Evolutionary conservation across 345 rosid species (phyloP), one percentile per base, ranked within the genome.

Genomic region (Garcia nutans): DNA sequence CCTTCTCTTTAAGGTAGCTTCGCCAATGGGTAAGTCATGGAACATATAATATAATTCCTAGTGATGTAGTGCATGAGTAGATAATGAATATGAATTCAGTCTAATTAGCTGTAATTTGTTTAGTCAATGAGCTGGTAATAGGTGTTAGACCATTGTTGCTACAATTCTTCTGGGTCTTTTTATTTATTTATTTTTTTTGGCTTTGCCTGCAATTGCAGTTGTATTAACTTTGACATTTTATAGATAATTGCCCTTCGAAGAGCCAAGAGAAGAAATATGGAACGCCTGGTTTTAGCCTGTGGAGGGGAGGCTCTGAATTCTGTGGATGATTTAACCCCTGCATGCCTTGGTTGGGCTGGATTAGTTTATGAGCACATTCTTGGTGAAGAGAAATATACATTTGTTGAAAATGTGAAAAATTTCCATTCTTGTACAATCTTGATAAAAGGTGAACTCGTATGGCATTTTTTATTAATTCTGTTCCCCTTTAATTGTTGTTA

Each of bases 181-280:
- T n/a, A n/a, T n/a, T n/a, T n/a, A n/a, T n/a, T n/a, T n/a, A n/a
- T n/a, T n/a, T n/a, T n/a, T n/a, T 60, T 64, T 42, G 74, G 68
- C 57, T 28, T 58, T 56, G 64, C 68, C 64, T 72, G 44, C 26
- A 20, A n/a, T 22, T 24, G 52, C 62, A 13, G 7, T 52, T 50
- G 44, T 63, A 24, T 41, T 68, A 37, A 72, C 72, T 74, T 55
- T 59, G 52, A 31, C 52, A n/a, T 61, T 73, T 60, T 83, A 70
- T 72, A 96, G 99, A 93, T 96, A 74, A 75, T 96, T 86, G 98
- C 99, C 72, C 97, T 96, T 31, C 82, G 98, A 85, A 91, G 99
- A 87, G 98, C 99, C 5, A 96, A 96, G 90, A 87, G 94, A 78
- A 96, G 99, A 88, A 93, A 96, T 83, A 93, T 96, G 98, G 99